These are phyloP conservation scores for Alternaria sp. DNA, from an alignment of 2,329 filamentous ascomycete genomes.

Conservation along the genomic window DNA sequence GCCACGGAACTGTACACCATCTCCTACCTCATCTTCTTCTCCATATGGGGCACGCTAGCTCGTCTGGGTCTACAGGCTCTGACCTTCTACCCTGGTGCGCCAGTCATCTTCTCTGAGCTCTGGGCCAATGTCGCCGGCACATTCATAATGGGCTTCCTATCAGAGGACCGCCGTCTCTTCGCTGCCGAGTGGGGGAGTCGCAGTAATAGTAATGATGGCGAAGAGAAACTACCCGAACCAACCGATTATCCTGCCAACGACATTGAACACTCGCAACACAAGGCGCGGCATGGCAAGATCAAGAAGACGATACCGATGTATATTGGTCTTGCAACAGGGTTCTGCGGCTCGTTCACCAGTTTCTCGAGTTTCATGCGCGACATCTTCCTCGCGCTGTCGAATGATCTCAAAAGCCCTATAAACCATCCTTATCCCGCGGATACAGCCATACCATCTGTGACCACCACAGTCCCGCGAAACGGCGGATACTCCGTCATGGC, in stretches of 20 bases:
- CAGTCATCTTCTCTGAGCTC: constrained; percentile 73
- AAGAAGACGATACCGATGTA: constrained; percentile 92
- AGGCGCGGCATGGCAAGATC: constrained; percentile 51
- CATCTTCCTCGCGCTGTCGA: constrained; percentile 77
- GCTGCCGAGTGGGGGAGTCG: constrained; percentile 67
- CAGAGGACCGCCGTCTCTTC: constrained; percentile 79
- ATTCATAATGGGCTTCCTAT: constrained; percentile 82
- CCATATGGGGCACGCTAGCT: constrained; percentile 82
- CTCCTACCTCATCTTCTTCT: constrained; percentile 85
- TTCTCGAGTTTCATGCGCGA: constrained; percentile 88
- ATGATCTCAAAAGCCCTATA: constrained; percentile 67
- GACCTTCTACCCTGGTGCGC: constrained; percentile 78
- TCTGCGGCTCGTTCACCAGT: constrained; percentile 88
- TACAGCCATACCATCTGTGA: constrained; percentile 35
- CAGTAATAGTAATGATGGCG: constrained; percentile 8
- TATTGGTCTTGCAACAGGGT: constrained; percentile 83
- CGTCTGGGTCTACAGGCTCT: constrained; percentile 80
- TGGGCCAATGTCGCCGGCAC: constrained; percentile 91
- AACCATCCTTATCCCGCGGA: constrained; percentile 40
- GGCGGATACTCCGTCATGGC: constrained; percentile 86
- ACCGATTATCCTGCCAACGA: constrained; percentile 1
- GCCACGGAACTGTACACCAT: constrained; percentile 64
- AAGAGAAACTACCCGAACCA: constrained; percentile 25
- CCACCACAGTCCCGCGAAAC: constrained; percentile 58
- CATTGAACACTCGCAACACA: constrained; percentile 5